A percentile compares a stretch with the other conserved stretches of the same genome.
Conservation (phyloP, 768 basidiomycete genomes). For the Trichaptum fuscoviolaceum region DNA sequence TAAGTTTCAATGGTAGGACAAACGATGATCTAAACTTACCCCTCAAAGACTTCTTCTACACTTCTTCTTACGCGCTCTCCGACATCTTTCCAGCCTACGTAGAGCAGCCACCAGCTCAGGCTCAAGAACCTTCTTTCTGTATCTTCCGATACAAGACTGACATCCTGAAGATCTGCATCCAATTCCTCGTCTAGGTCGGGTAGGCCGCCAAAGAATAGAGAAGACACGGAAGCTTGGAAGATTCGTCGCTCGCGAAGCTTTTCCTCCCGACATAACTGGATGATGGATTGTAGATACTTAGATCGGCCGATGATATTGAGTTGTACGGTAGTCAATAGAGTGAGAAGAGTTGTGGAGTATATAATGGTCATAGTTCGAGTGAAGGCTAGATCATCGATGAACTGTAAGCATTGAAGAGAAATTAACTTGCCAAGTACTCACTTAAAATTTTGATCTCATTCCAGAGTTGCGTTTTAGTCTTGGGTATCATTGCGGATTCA, state of each 20-base stretch:
- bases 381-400: slow-evolving; percentile 48
- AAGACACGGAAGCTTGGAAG: slow-evolving; percentile 33
- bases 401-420: slow-evolving; percentile 4
- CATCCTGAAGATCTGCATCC: slow-evolving; percentile 24
- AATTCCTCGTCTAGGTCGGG: slow-evolving; percentile 17
- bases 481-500: slow-evolving; percentile 23
- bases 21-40: slow-evolving; percentile 40
- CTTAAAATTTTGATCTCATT: slow-evolving; percentile 87
- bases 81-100: slow-evolving; percentile 89
- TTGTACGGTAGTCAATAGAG: slow-evolving; percentile 83
- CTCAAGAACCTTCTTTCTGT: slow-evolving; percentile 78
- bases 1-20: slow-evolving; percentile 5
- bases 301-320: slow-evolving; percentile 77
- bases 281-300: slow-evolving; percentile 70
- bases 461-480: slow-evolving; percentile 84
- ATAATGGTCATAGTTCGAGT: slow-evolving; percentile 83
- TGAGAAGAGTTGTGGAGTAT: slow-evolving; percentile 81
- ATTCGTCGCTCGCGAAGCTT: slow-evolving; percentile 39
- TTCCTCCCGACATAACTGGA: slow-evolving; percentile 58
- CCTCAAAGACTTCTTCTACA: slow-evolving; percentile 80
- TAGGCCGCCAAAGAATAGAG: slow-evolving; percentile 28
- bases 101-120: slow-evolving; percentile 88
- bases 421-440: slow-evolving; percentile 27
- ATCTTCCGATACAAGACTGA: slow-evolving; percentile 48
- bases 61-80: slow-evolving; percentile 64